Evolutionary conservation across 2,329 filamentous ascomycete genomes (phyloP), one percentile per base, ranked within the genome.

Genomic region (Calonectria ilicicola): DNA sequence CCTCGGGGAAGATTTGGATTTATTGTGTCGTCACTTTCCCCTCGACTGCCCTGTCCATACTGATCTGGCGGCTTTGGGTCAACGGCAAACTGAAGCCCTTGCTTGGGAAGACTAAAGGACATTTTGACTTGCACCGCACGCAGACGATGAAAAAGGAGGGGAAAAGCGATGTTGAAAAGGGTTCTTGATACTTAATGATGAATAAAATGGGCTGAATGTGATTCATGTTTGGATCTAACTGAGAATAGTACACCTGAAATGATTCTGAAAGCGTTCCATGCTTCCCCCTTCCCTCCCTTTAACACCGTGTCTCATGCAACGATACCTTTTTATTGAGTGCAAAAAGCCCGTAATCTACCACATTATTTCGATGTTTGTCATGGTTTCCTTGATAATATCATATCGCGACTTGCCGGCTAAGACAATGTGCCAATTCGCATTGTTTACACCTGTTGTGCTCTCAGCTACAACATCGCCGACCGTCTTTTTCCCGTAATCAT

Each of bases 391-490:
- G 40, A 67, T 21, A 29, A 67, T 26, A 7, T 60, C 51, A 12
- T 69, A 69, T 32, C 67, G 67, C 27, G 67, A 56, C 17, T 5
- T 23, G 2, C 46, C 46, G 4, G 67, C 29, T 17, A 69, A n/a
- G 27, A 46, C 35, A 15, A 8, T 2, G 26, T 69, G 67, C 67
- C 67, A 69, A 12, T 69, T 40, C 9, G 23, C 67, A 9, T 63
- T 42, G 17, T 69, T 26, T 47, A 69, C 4, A 1, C 67, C 67
- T 4, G 40, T 14, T n/a, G 53, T 58, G 3, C 64, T 53, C 2
- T 46, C 67, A 1, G 67, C 67, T 14, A 69, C 15, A 27, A 69
- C 42, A 26, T 56, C 38, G 19, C 67, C 67, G n/a, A 51, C 58
- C 7, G 67, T 69, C 7, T 44, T 42, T 7, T 42, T 35, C 3